Base-by-base conservation (phyloP, 2,329 filamentous ascomycete species). In the Aspergillus pseudoviridinutans region DNA sequence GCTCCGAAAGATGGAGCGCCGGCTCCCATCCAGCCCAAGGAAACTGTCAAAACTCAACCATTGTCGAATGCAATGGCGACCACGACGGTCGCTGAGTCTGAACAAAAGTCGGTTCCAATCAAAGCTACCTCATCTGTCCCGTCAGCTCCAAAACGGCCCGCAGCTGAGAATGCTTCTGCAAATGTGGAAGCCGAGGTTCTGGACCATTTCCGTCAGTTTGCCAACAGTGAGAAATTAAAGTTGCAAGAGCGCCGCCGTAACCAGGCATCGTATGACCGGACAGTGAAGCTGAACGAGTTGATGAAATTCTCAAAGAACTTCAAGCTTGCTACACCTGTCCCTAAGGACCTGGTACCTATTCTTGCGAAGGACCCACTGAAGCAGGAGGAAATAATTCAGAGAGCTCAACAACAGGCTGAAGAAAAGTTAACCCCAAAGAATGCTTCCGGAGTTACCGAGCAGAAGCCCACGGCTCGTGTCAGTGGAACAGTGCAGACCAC, bases 291-390 rank as follows among this genome's bases (percentile, higher is more conserved):
- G 60, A 96, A 91, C 58, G 94, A 99, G 76, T 78, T 99, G 57
- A 95, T 94, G 80, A 96, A 93, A 70, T 99, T 99, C 74, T 91
- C 94, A 1, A 85, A 87, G 65, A 94, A 85, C 71, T 99, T 99
- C 81, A 97, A 97, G 77, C 84, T 99, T 20, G 88, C 90, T 51
- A 97, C 93, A 2, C 92, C 92, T 5, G 92, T 99, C 10, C 94
- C 94, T 1, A 87, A 85, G 53, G 94, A 99, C 74, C 78, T 99
- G 38, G 92, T 99, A 28, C 88, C 91, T 1, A 99, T 99, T 64
- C 88, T 99, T 59, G 93, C 94, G 58, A 99, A 97, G 73, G 94
- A 99, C 71, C 92, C 92, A n/a, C 83, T 80, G 49, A 99, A 97
- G 78, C 94, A 97, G 75, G 87, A 92, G 68, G 87, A 92, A 70